Base-by-base conservation (phyloP, 495 filamentous ascomycete genomes). In the Podospora bellae-mahoneyi region DNA sequence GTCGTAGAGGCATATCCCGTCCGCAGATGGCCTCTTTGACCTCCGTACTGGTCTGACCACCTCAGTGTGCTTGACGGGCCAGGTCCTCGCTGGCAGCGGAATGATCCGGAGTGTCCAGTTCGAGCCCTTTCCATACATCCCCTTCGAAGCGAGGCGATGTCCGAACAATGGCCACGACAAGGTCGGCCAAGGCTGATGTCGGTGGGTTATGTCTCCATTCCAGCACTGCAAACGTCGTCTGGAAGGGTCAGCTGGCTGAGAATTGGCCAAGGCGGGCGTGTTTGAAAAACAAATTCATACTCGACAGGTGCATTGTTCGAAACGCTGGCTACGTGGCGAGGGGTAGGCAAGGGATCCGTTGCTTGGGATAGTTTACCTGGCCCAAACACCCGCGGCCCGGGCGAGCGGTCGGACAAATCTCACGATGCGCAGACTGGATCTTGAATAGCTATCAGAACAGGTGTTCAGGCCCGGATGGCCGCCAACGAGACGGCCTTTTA, bases 391-490 rank as follows among this genome's bases (percentile, higher is more conserved):
- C 44, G 26, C 55, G 19, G 27, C 15, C 32, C 32, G 44, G 20
- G 30, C 44, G 44, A 62, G 65, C 59, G 18, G 61, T 63, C 61
- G 61, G 61, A 63, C 30, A 32, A 48, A 63, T 34, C 10, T 63
- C 3, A 39, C n/a, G 16, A 32, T 15, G 30, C 32, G 20, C 23
- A 26, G 59, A 59, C 64, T 39, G 20, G 10, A 48, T 48, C 39
- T 48, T 16, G 39, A 26, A 58, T 5, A 58, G 23, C n/a, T 30
- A 5, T 7, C 19, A 55, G 48, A 23, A 10, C 61, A 48, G 32
- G 23, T 66, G 61, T 54, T 39, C 15, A 60, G 54, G 32, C 23
- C 62, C 53, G 44, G 28, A 64, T 9, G 34, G 30, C 23, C 39
- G 28, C 63, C 64, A 62, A 63, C 58, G 18, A 53, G 26, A 66